Evolutionary conservation across 108 stramenopile genomes (phyloP).

Genomic region (Fragilariopsis cylindrus): DNA sequence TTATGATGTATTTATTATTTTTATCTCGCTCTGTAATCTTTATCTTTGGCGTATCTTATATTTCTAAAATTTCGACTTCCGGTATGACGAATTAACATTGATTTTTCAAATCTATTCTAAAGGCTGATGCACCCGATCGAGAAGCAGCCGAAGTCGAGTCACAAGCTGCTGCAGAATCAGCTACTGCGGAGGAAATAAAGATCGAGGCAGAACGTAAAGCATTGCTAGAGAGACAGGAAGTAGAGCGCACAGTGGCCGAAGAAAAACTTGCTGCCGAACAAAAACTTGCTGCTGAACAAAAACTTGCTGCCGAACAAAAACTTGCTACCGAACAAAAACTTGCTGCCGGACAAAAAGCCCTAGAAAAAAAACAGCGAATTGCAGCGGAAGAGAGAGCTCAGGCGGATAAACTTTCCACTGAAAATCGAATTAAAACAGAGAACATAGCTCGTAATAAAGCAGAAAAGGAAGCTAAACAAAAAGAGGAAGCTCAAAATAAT

Average conservation of each 20-base stretch:
- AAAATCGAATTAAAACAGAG: conserved; percentile 1
- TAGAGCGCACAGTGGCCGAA: neutral
- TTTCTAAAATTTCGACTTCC: too few relatives aligned
- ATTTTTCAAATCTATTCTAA: too few relatives aligned
- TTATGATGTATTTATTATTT: too few relatives aligned
- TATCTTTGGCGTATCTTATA: too few relatives aligned
- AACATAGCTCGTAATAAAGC: conserved; percentile 10
- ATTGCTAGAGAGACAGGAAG: conserved; percentile 4
- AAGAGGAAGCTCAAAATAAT: conserved; percentile 5
- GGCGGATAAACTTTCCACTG: neutral
- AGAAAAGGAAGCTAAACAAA: neutral
- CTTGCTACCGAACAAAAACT: conserved; percentile 7
- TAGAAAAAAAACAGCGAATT: conserved; percentile 14
- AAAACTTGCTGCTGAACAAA: neutral
- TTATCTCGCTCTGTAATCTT: too few relatives aligned
- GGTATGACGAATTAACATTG: too few relatives aligned
- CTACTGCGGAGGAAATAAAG: neutral
- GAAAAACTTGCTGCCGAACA: neutral
- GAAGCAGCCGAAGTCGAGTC: conserved; percentile 14
- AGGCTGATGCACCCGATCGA: conserved; percentile 5
- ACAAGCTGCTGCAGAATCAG: neutral
- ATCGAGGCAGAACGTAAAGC: neutral
- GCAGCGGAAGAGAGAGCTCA: conserved; percentile 15
- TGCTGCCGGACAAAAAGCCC: conserved; percentile 12
- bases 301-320: neutral